Percentiles rank a stretch among this genome's conserved stretches.
Evolutionary conservation across 768 basidiomycete genomes (phyloP).

Genomic region (Cantharellus cinnabarinus): DNA sequence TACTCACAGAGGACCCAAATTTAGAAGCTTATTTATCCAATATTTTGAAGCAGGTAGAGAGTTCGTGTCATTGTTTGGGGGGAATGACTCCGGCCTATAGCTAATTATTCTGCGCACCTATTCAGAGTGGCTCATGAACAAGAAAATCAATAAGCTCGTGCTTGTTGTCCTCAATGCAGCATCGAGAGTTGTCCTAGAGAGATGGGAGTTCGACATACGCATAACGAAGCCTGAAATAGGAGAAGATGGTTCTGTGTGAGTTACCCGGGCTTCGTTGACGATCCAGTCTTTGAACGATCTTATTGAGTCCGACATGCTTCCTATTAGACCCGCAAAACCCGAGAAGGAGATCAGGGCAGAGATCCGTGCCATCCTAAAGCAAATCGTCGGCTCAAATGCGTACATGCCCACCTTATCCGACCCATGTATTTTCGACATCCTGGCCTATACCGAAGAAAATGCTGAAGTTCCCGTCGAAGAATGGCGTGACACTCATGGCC

Average conservation of each 20-base stretch:
- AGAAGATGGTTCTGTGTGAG: slow-evolving; percentile 1
- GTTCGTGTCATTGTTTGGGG: slow-evolving; percentile 27
- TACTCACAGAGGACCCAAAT: slow-evolving; percentile 84
- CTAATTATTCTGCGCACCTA: background rate
- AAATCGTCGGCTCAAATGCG: slow-evolving; percentile 92
- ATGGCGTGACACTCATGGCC: slow-evolving; percentile 90
- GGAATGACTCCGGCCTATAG: background rate
- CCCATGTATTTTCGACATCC: slow-evolving; percentile 80
- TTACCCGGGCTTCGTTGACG: background rate
- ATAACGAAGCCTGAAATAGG: slow-evolving; percentile 38
- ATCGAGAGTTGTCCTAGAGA: slow-evolving; percentile 72
- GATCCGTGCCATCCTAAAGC: slow-evolving; percentile 93
- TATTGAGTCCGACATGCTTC: background rate
- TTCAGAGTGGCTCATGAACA: slow-evolving; percentile 82
- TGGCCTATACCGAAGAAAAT: slow-evolving; percentile 85
- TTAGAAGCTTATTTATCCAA: slow-evolving; percentile 90
- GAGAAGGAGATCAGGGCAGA: slow-evolving; percentile 89
- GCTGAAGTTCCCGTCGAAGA: slow-evolving; percentile 81
- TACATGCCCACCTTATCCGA: slow-evolving; percentile 92
- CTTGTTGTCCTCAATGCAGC: slow-evolving; percentile 94
- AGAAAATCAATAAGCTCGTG: slow-evolving; percentile 83
- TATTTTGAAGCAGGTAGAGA: slow-evolving; percentile 79
- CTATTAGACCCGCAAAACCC: slow-evolving; percentile 33
- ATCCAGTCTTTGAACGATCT: background rate
- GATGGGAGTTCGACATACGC: slow-evolving; percentile 96